These are phyloP conservation scores for Komagataella kurtzmanii DNA, from an alignment of 805 yeast species.

Conservation along the genomic window DNA sequence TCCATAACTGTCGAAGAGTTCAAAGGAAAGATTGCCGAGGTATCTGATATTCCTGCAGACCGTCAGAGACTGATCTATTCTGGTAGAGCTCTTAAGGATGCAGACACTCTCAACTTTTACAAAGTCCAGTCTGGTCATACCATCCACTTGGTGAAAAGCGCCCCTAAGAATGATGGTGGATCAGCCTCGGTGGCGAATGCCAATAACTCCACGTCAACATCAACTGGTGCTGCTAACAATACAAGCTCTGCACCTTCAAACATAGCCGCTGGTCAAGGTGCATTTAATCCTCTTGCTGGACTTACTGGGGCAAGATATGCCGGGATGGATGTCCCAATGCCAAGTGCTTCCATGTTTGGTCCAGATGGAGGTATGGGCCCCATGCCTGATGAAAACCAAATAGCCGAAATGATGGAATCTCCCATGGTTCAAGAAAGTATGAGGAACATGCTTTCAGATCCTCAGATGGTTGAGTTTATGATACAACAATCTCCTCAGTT, in stretches of 20 bases:
- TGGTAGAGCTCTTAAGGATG: conserved; percentile 85
- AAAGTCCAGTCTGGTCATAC: conserved; percentile 81
- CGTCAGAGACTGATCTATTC: conserved; percentile 85
- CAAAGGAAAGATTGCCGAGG: conserved; percentile 48
- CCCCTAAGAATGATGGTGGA: conserved; percentile 21
- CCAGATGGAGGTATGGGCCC: conserved; percentile 88
- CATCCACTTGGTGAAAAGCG: conserved; percentile 77
- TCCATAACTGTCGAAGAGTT: conserved; percentile 50
- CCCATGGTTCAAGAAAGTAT: conserved; percentile 76
- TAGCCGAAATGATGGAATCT: conserved; percentile 61
- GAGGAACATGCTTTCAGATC: conserved; percentile 74
- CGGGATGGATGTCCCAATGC: conserved; percentile 72
- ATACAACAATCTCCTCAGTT: conserved; percentile 77
- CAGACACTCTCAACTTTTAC: conserved; percentile 59
- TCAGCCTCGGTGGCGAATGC: conserved; percentile 10
- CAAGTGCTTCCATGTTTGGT: conserved; percentile 80
- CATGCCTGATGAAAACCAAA: conserved; percentile 63
- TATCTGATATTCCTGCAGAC: conserved; percentile 56
- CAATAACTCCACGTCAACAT: conserved; percentile 9
- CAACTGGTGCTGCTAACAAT: conserved; percentile 12
- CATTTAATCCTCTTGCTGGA: conserved; percentile 84
- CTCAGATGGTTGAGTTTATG: conserved; percentile 75
- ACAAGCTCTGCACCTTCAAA: conserved; percentile 40
- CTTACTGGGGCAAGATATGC: conserved; percentile 94
- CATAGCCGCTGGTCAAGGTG: conserved; percentile 77